A percentile compares a stretch with the other conserved stretches of the same genome.
Evolutionary conservation across 192 early-diverging fungal genomes (phyloP).

Genomic region (Blastocladiella britannica): DNA sequence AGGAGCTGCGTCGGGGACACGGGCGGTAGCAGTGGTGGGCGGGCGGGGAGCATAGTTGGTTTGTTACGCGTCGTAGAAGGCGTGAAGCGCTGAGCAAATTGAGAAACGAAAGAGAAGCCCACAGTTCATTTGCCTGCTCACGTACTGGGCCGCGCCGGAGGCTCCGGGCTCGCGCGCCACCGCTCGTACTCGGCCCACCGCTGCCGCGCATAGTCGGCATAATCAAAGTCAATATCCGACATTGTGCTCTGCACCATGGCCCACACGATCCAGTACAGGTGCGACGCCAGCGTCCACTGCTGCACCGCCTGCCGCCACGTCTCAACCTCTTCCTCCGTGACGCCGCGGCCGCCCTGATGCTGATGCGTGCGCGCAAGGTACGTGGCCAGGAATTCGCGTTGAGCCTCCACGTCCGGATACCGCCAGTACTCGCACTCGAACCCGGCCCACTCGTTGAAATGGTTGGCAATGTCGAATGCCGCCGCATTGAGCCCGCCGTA

Average conservation of each 20-base stretch:
- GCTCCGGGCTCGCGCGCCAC: background rate
- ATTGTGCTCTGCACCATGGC: conserved; percentile 60
- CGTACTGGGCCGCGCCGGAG: background rate
- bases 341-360: no score
- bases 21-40: no score
- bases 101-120: background rate
- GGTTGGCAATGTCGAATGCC: conserved; percentile 81
- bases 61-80: no score
- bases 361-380: conserved; percentile 32
- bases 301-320: conserved; percentile 53
- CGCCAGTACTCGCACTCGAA: conserved; percentile 84
- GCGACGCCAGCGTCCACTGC: conserved; percentile 68
- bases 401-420: conserved; percentile 51
- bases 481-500: conserved; percentile 37
- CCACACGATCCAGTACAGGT: conserved; percentile 81
- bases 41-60: no score
- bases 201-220: conserved; percentile 65
- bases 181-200: conserved; percentile 55
- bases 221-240: conserved; percentile 90
- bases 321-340: conserved; percentile 27
- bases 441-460: conserved; percentile 86
- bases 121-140: background rate
- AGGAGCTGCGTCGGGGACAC: no score
- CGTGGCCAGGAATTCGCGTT: conserved; percentile 49
- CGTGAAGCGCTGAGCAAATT: no score